A percentile compares a stretch with the other conserved stretches of the same genome.
These are phyloP conservation scores for Penicillium sclerotiorum DNA, from an alignment of 2,329 filamentous ascomycete genomes.

Conservation along the genomic window DNA sequence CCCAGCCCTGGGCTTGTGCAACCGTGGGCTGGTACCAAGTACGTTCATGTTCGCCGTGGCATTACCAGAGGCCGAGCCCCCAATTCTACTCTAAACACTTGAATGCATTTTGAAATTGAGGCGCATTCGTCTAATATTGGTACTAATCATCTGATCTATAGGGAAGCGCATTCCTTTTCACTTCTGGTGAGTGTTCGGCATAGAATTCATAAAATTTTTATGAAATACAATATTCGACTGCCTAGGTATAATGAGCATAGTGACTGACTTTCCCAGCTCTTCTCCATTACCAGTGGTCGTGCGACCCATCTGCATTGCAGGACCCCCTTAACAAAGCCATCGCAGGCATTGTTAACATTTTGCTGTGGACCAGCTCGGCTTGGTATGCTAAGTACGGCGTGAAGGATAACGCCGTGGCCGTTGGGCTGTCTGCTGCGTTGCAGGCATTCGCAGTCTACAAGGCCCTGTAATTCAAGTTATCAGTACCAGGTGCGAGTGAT, in stretches of 20 bases:
- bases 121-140: neutral
- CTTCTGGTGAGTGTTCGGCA: conserved; percentile 20
- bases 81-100: no score
- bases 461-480: neutral
- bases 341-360: conserved; percentile 27
- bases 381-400: conserved; percentile 35
- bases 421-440: conserved; percentile 26
- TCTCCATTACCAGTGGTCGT: conserved; percentile 33
- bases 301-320: conserved; percentile 20
- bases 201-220: no score
- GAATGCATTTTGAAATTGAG: no score
- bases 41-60: neutral
- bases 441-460: conserved; percentile 25
- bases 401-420: conserved; percentile 22
- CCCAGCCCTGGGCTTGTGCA: conserved; percentile 25
- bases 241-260: no score
- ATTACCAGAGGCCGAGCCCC: neutral
- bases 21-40: conserved; percentile 47
- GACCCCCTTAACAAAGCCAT: conserved; percentile 35
- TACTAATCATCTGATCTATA: conserved; percentile 8
- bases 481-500: neutral
- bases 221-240: no score
- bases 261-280: conserved; percentile 25
- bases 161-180: conserved; percentile 30
- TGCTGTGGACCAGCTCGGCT: conserved; percentile 32